A percentile compares a stretch with the other conserved stretches of the same genome.
Conservation (phyloP, 306 rosid species). For the Canavalia ensiformis region DNA sequence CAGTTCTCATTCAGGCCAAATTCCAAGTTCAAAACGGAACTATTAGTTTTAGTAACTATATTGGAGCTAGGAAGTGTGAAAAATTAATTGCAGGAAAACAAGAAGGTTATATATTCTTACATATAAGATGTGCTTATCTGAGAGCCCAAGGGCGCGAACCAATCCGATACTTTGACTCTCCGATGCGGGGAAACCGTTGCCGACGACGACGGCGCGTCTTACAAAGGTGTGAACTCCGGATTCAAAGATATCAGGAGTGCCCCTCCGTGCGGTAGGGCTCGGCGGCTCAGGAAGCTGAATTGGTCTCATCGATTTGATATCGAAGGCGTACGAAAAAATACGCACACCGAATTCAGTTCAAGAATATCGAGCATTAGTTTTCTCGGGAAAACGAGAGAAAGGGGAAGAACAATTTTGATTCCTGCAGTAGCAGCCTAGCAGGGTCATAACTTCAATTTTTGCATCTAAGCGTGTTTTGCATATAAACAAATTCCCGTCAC, state of each 20-base stretch:
- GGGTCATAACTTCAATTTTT: neutral
- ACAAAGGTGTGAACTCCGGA: conserved; percentile 79
- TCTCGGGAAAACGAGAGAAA: conserved; percentile 1
- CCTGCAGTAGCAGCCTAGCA: conserved; percentile 25
- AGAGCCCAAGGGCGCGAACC: conserved; percentile 89
- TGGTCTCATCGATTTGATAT: conserved; percentile 64
- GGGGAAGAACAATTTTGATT: neutral
- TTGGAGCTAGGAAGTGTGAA: neutral
- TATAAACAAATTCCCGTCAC: conserved; percentile 29
- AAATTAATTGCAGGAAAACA: neutral
- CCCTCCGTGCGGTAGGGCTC: conserved; percentile 64
- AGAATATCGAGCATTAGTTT: conserved; percentile 25
- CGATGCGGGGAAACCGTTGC: conserved; percentile 73
- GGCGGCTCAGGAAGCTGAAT: conserved; percentile 86
- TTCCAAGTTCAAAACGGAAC: conserved; percentile 21
- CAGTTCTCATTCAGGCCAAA: neutral
- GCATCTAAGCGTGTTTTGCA: neutral
- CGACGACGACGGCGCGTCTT: conserved; percentile 86
- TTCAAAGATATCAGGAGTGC: conserved; percentile 87
- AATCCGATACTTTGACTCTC: conserved; percentile 94
- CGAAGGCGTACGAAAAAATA: neutral
- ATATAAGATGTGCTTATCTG: conserved; percentile 72
- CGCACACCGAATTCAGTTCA: conserved; percentile 19
- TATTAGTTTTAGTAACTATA: conserved; percentile 8
- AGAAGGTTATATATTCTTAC: conserved; percentile 48